Percentiles rank a stretch among this genome's conserved stretches.
These are phyloP conservation scores for Solanum chmielewskii DNA, from an alignment of 257 asterid genomes.

Conservation along the genomic window DNA sequence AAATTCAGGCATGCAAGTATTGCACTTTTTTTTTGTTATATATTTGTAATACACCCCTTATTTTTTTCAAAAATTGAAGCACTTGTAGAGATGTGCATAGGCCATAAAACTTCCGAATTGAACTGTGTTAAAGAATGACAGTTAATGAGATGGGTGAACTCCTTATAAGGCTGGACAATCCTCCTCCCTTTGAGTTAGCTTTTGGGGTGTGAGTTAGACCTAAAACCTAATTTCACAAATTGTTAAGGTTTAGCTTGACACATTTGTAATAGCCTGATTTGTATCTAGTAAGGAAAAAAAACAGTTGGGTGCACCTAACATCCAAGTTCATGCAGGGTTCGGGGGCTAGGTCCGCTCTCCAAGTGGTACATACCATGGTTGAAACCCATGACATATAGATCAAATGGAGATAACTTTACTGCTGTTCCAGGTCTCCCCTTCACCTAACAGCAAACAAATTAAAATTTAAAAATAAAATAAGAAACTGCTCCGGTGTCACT, in stretches of 20 bases:
- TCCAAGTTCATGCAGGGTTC: background rate
- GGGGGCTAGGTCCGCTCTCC: background rate
- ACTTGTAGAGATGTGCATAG: background rate
- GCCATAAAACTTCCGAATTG: background rate
- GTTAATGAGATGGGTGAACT: too few species aligned
- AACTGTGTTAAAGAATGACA: too few species aligned
- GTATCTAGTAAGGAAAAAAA: background rate
- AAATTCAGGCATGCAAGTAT: background rate
- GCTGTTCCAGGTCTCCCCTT: background rate
- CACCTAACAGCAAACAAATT: background rate
- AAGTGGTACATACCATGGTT: background rate
- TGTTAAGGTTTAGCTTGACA: background rate
- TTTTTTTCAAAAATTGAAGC: background rate
- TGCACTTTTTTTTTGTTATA: background rate
- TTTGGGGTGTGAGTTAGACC: too few species aligned
- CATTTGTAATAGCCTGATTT: background rate
- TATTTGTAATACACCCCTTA: background rate
- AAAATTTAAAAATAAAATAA: background rate
- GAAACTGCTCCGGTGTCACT: background rate
- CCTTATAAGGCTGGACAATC: too few species aligned
- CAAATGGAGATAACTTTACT: background rate
- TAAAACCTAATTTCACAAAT: background rate
- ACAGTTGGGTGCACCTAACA: background rate
- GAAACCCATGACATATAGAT: background rate
- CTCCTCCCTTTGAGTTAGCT: too few species aligned